Evolutionary conservation across 176 grass and related monocot species (phyloP).

Genomic region (Aegilops umbellulata): DNA sequence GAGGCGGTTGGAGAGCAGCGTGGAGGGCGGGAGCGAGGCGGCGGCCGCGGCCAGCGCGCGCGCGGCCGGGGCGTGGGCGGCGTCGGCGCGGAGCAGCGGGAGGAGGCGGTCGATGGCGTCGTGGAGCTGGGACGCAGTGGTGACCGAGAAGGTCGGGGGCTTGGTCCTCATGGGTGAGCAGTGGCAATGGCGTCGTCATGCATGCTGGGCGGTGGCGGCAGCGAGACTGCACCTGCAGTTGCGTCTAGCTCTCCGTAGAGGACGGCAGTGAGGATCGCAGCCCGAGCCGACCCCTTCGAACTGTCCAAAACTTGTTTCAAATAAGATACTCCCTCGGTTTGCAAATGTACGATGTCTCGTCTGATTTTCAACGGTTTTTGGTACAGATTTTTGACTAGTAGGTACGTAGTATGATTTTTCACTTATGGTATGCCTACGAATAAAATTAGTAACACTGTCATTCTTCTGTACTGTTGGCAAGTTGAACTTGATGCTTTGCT

Average conservation of each 20-base stretch:
- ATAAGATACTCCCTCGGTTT: too few relatives aligned
- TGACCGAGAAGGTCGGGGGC: slow-evolving; percentile 44
- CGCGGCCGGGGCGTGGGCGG: slow-evolving; percentile 42
- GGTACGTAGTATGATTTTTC: too few relatives aligned
- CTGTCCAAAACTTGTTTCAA: too few relatives aligned
- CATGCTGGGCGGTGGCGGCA: not conserved
- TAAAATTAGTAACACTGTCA: too few relatives aligned
- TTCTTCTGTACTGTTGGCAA: too few relatives aligned
- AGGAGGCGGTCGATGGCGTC: slow-evolving; percentile 58
- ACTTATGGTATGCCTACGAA: too few relatives aligned
- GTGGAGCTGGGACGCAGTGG: slow-evolving; percentile 44
- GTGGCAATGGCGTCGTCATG: not conserved
- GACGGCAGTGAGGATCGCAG: not conserved
- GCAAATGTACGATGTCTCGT: too few relatives aligned
- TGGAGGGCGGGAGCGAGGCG: slow-evolving; percentile 37
- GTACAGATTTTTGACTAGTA: too few relatives aligned
- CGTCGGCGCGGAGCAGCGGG: slow-evolving; percentile 33
- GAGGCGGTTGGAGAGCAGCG: slow-evolving; percentile 60
- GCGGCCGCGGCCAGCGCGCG: slow-evolving; percentile 41
- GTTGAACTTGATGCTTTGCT: not conserved
- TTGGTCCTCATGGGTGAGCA: slow-evolving; percentile 13
- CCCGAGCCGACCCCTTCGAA: too few relatives aligned
- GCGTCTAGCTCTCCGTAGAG: not conserved
- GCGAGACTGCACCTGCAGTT: too few relatives aligned
- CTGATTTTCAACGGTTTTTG: too few relatives aligned